Conservation (phyloP, 192 early-diverging fungal genomes). For the Backusella psychrophila region DNA sequence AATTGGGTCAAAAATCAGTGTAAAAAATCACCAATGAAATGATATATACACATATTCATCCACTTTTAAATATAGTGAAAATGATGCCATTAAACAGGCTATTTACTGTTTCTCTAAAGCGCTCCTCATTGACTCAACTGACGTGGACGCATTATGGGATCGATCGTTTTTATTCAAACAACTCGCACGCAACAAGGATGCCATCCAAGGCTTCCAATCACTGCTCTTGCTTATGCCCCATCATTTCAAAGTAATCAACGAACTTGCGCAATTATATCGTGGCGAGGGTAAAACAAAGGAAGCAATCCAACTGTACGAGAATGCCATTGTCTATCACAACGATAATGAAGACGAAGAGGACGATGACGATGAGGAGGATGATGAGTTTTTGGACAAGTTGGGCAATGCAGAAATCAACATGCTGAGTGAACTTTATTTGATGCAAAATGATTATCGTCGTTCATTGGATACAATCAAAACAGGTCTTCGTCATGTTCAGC, state of each 20-base stretch:
- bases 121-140: conserved; percentile 56
- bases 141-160: conserved; percentile 70
- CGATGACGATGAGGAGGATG: conserved; percentile 36
- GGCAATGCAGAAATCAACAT: conserved; percentile 86
- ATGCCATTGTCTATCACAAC: conserved; percentile 46
- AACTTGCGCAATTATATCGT: conserved; percentile 58
- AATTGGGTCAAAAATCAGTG: conserved; percentile 72
- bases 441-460: conserved; percentile 72
- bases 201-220: conserved; percentile 54
- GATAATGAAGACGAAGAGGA: conserved; percentile 39
- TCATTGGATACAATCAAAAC: conserved; percentile 69
- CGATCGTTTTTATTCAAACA: conserved; percentile 64
- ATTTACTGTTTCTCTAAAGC: conserved; percentile 81
- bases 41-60: background rate
- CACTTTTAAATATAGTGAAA: conserved; percentile 35
- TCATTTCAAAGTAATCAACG: conserved; percentile 63
- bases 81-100: conserved; percentile 71
- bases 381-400: conserved; percentile 46
- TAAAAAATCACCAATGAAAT: conserved; percentile 16
- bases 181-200: conserved; percentile 45
- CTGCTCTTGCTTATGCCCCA: conserved; percentile 63
- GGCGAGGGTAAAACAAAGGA: conserved; percentile 51
- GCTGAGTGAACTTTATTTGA: conserved; percentile 83
- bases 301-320: conserved; percentile 59
- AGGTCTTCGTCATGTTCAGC: conserved; percentile 68